Evolutionary conservation across 2,329 filamentous ascomycete species (phyloP).

Genomic region (Aspergillus hiratsukae): DNA sequence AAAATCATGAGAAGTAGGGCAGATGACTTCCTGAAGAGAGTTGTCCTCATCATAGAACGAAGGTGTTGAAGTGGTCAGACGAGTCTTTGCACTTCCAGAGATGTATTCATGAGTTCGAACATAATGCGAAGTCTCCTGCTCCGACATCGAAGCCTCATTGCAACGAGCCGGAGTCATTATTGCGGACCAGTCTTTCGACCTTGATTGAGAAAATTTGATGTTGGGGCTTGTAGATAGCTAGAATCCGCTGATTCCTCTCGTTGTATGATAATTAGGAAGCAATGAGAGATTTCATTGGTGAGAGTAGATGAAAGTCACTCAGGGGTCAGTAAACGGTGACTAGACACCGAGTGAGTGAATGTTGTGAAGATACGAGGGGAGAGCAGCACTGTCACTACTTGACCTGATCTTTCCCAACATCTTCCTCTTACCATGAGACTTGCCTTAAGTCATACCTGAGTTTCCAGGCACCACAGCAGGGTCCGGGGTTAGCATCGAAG

Average conservation of each 20-base stretch:
- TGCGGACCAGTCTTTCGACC: background rate
- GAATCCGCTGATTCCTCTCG: too few relatives aligned
- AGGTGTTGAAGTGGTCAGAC: background rate
- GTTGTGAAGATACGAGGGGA: background rate
- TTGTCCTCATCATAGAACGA: constrained; percentile 8
- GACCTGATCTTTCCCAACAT: background rate
- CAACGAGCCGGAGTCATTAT: background rate
- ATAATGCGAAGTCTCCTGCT: constrained; percentile 20
- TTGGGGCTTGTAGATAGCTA: background rate
- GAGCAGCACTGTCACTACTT: background rate
- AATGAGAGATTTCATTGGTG: background rate
- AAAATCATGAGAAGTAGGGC: constrained; percentile 26
- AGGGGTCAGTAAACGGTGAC: background rate
- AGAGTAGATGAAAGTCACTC: background rate
- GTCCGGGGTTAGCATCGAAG: background rate
- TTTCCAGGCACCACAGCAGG: too few relatives aligned
- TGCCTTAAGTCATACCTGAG: background rate
- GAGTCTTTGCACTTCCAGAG: constrained; percentile 7
- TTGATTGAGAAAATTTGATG: background rate
- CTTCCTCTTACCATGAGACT: background rate
- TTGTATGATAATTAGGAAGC: background rate
- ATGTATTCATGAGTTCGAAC: constrained; percentile 27
- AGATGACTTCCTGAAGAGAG: constrained; percentile 12
- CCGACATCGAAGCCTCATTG: constrained; percentile 24
- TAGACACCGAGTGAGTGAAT: background rate